Evolutionary conservation across 1,139 yeast genomes (phyloP).

Genomic region (Candida sanyaensis): DNA sequence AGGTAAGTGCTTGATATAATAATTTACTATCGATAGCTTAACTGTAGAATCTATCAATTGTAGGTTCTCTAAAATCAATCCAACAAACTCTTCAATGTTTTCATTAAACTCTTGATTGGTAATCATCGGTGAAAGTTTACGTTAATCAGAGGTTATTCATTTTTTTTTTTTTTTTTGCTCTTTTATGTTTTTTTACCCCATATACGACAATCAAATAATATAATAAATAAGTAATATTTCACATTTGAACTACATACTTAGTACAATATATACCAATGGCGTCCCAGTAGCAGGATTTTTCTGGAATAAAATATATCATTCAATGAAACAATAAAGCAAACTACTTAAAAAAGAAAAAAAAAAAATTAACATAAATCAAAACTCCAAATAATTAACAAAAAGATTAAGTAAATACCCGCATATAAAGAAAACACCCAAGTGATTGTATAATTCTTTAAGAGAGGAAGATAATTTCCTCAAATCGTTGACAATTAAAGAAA

Average conservation of each 20-base stretch:
- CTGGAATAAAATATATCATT: background rate
- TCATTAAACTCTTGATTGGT: constrained; percentile 19
- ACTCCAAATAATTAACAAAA: background rate
- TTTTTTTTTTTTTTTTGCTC: background rate
- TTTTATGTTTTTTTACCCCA: background rate
- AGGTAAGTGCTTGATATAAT: constrained; percentile 13
- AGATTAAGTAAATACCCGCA: no score
- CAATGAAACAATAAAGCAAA: background rate
- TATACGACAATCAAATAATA: no score
- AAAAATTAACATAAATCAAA: background rate
- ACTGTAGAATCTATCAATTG: background rate
- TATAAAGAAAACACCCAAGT: no score
- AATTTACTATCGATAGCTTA: constrained; percentile 11
- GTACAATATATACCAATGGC: background rate
- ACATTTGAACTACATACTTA: background rate
- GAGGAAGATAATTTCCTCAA: no score
- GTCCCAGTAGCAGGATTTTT: background rate
- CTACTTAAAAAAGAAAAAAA: background rate
- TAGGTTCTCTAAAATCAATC: constrained; percentile 10
- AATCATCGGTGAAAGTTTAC: background rate
- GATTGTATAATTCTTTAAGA: no score
- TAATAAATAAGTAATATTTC: no score
- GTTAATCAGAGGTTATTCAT: background rate
- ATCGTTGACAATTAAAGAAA: no score
- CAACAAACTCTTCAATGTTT: constrained; percentile 16